Base-by-base conservation (phyloP, 1,284 basidiomycete genomes). In the Baeospora myosura region DNA sequence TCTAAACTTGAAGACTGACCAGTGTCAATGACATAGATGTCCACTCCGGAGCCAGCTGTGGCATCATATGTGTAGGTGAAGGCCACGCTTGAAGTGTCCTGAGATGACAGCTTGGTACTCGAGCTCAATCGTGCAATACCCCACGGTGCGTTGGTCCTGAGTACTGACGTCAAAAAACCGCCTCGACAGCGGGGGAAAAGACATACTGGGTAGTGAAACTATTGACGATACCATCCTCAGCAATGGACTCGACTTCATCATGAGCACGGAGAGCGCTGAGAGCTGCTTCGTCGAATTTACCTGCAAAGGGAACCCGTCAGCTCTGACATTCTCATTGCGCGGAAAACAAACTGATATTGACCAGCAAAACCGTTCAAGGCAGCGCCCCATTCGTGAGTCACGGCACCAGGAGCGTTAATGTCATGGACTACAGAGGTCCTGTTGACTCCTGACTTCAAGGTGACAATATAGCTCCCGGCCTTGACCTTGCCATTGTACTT, bases 21-120 rank as follows among this genome's bases (percentile, higher is more conserved):
- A 23, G 89, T 93, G 63, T 90, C 81, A 49, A 87, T 67, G 54
- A 88, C 71, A 52, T 85, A 86, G 41, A 88, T 92, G 48, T 92
- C 89, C 22, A 98, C 94, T 53, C 95, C 95, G 42, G 43, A 24
- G 20, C 62, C 63, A 12, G 60, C 59, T 26, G 50, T 40, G 33
- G 46, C 49, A 37, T 61, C 52, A 35, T 59, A 64, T 11, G 44
- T 55, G 46, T 64, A 66, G n/a, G 44, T 55, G 49, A 50, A 60
- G 5, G 50, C 47, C 42, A 44, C 40, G 48, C 55, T 45, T 25
- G 25, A 51, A 33, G 43, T 26, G 6, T 43, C 38, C 14, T 23
- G n/a, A 36, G 12, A 12, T 20, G 26, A 5, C 39, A 34, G n/a
- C 42, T 25, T 42, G 37, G 42, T 29, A 24, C n/a, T n/a, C n/a